A percentile compares a stretch with the other conserved stretches of the same genome.
These are phyloP conservation scores for Metschnikowia colocasiae DNA, from an alignment of 805 yeast genomes.

Conservation along the genomic window DNA sequence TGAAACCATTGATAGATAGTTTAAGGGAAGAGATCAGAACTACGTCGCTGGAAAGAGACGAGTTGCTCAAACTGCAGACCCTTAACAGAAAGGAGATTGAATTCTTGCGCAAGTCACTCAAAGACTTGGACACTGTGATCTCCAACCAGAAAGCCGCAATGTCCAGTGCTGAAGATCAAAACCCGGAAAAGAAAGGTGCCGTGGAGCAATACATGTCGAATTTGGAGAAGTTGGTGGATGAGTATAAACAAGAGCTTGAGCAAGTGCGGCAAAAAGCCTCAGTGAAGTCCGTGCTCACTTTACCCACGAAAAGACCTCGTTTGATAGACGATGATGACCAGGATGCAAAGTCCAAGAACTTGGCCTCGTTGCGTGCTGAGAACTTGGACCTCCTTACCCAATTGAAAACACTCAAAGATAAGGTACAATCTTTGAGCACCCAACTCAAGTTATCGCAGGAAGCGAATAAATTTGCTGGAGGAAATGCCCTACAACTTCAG, in stretches of 20 bases:
- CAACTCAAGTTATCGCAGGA: constrained; percentile 28
- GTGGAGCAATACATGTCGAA: constrained; percentile 37
- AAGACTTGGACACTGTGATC: constrained; percentile 39
- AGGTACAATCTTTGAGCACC: constrained; percentile 32
- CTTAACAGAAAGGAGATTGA: constrained; percentile 58
- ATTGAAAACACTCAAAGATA: constrained; percentile 34
- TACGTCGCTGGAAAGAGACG: constrained; percentile 18
- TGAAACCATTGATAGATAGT: constrained; percentile 13
- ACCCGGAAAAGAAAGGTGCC: constrained; percentile 22
- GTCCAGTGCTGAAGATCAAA: constrained; percentile 13
- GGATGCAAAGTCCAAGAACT: constrained; percentile 9
- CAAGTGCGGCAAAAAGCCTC: constrained; percentile 34
- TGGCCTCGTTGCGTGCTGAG: constrained; percentile 38
- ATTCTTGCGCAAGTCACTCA: constrained; percentile 53
- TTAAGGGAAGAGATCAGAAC: constrained; percentile 13
- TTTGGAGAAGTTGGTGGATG: constrained; percentile 49
- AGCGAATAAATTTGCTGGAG: constrained; percentile 16
- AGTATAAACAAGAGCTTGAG: constrained; percentile 50
- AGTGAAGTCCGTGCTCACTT: constrained; percentile 7
- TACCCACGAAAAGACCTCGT: constrained; percentile 27
- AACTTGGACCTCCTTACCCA: constrained; percentile 37
- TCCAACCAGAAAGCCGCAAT: constrained; percentile 2
- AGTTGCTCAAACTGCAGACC: constrained; percentile 49
- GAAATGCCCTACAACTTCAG: constrained; percentile 58
- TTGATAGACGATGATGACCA: constrained; percentile 18